A percentile compares a stretch with the other conserved stretches of the same genome.
Evolutionary conservation across 192 early-diverging fungal species (phyloP).

Genomic region (Gryganskiella cystojenkinii): DNA sequence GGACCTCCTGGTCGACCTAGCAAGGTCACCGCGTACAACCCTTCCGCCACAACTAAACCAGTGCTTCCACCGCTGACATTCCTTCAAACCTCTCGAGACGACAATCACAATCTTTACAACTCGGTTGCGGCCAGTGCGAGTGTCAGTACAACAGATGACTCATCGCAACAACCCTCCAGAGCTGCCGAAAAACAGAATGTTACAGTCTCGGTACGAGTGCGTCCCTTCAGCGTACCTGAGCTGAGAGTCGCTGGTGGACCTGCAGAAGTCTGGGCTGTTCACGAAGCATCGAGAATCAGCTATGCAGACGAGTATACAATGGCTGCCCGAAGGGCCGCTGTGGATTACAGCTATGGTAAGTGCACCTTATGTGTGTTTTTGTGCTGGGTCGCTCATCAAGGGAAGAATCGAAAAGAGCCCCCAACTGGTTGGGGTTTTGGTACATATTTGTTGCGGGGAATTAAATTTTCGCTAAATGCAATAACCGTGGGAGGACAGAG

Average conservation of each 20-base stretch:
- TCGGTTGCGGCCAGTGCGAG: conserved; percentile 17
- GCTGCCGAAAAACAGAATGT: conserved; percentile 63
- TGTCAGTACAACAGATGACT: neutral
- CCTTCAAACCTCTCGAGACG: conserved; percentile 3
- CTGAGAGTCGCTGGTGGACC: conserved; percentile 44
- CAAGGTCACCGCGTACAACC: neutral
- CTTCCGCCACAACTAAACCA: conserved; percentile 20
- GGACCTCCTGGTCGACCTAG: neutral
- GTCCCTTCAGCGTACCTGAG: conserved; percentile 74
- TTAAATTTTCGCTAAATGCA: no score
- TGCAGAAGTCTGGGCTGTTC: conserved; percentile 52
- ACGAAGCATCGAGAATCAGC: conserved; percentile 16
- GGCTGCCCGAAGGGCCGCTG: conserved; percentile 22
- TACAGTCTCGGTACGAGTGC: conserved; percentile 77
- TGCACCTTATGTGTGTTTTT: neutral
- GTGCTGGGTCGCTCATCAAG: no score
- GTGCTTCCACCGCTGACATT: conserved; percentile 42
- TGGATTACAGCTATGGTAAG: conserved; percentile 58
- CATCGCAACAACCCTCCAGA: neutral
- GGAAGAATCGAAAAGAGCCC: no score
- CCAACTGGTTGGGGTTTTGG: no score
- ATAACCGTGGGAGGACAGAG: no score
- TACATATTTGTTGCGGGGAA: no score
- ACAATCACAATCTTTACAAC: neutral
- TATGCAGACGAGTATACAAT: conserved; percentile 38